These are phyloP conservation scores for Trichophyton simii DNA, from an alignment of 2,329 filamentous ascomycete species.

Conservation along the genomic window DNA sequence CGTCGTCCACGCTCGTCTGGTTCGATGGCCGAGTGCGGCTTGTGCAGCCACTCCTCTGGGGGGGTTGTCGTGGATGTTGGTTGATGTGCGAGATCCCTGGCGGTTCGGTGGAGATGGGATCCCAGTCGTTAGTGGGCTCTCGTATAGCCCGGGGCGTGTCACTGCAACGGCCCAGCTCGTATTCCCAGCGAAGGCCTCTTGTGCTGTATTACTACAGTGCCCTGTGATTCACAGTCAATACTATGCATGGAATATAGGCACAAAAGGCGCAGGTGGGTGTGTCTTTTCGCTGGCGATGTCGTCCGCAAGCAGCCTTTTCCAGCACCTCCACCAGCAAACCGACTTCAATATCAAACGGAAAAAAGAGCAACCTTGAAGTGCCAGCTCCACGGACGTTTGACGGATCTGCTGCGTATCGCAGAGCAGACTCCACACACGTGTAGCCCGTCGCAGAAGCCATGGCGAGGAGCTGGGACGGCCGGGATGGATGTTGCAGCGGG, in stretches of 20 bases:
- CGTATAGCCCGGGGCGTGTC: neutral
- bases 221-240: neutral
- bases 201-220: neutral
- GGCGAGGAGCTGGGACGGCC: neutral
- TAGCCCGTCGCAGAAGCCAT: neutral
- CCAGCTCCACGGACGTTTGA: neutral
- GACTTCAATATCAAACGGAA: too few relatives aligned
- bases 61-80: too few relatives aligned
- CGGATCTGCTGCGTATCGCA: neutral
- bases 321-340: too few relatives aligned
- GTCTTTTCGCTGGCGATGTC: neutral
- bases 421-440: neutral
- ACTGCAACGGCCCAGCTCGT: neutral
- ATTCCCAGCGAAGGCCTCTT: neutral
- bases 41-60: too few relatives aligned
- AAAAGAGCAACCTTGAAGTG: neutral
- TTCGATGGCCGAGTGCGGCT: too few relatives aligned
- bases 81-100: neutral
- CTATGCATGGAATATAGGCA: neutral
- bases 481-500: too few relatives aligned
- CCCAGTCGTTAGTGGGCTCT: neutral
- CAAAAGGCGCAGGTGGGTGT: neutral
- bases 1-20: too few relatives aligned
- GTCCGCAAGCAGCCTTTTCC: neutral
- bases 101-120: neutral